Conservation (phyloP, 1,284 basidiomycete genomes). For the Phylloporus gajari region DNA sequence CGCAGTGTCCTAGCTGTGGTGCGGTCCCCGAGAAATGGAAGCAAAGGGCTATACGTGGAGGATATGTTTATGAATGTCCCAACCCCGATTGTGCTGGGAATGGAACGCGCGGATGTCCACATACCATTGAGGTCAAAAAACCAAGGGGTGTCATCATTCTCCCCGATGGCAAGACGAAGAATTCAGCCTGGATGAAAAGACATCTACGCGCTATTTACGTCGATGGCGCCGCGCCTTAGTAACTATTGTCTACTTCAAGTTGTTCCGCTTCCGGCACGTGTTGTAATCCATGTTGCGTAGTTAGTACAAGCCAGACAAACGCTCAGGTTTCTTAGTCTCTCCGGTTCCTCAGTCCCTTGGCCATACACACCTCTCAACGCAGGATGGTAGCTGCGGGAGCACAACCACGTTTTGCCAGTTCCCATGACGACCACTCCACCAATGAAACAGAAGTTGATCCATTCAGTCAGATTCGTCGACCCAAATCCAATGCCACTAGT, state of each 20-base stretch:
- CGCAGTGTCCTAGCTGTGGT: not conserved
- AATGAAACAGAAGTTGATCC: slow-evolving; percentile 50
- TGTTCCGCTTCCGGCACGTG: too few species aligned
- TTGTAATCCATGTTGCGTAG: too few species aligned
- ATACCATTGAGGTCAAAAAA: not conserved
- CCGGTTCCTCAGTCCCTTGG: slow-evolving; percentile 59
- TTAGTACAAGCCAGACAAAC: slow-evolving; percentile 67
- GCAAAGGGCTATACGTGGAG: not conserved
- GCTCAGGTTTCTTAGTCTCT: slow-evolving; percentile 66
- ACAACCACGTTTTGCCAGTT: slow-evolving; percentile 32
- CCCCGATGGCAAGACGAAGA: not conserved
- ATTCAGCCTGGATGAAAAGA: not conserved
- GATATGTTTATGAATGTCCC: too few species aligned
- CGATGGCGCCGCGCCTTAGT: not conserved
- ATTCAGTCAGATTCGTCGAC: slow-evolving; percentile 44
- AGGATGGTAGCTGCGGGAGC: too few species aligned
- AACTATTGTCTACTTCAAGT: too few species aligned
- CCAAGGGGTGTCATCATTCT: not conserved
- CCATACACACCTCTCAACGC: slow-evolving; percentile 29
- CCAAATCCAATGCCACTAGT: slow-evolving; percentile 52
- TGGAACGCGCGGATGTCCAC: not conserved
- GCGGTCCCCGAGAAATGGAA: not conserved
- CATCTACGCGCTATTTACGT: not conserved
- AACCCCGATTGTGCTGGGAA: too few species aligned
- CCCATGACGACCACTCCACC: slow-evolving; percentile 44